Base-by-base conservation (phyloP, 169 alveolate genomes). In the Plasmodium sp. region DNA sequence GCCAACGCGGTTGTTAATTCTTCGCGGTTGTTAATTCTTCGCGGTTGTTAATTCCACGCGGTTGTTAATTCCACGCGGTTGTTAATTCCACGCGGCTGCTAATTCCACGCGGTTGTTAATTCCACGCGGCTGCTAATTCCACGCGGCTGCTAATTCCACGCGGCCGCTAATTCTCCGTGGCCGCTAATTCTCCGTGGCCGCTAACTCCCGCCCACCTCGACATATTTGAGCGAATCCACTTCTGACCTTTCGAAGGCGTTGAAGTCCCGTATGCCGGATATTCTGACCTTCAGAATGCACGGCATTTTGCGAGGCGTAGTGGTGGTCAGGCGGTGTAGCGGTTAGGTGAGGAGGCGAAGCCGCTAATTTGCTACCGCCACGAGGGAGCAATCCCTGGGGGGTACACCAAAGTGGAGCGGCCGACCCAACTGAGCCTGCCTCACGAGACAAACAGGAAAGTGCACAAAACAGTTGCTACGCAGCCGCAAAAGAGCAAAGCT, bases 201-300 rank as follows among this genome's bases (percentile, higher is more conserved):
- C 27, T 22, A 22, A 22, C 27, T 22, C 33, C 12, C 83, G 16
- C 56, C 41, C 83, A 90, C 94, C 54, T 90, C 94, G 34, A 90
- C 54, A 81, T 90, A 90, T 81, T 80, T 90, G 43, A 90, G 71
- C 4, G 94, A 90, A 71, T 90, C 94, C 41, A 67, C 73, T 90
- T 90, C 94, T n/a, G 84, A 90, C 67, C 58, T 90, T 80, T 90
- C 94, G 36, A 90, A 90, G 77, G 91, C 39, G 72, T 90, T 90
- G 31, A 80, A 45, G 54, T 81, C 90, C 83, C 94, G 62, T 67
- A 90, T 90, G 39, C 94, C 94, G 12, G 94, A 80, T 80, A 90
- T 90, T 39, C 94, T 56, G 62, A 90, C 91, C 83, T 90, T 90
- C 27, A 90, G 58, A 48, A 90, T 90, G 73, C 94, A 90, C 22